Conservation (phyloP, 1,139 yeast species). For the Lodderomyces parapsilosis region DNA sequence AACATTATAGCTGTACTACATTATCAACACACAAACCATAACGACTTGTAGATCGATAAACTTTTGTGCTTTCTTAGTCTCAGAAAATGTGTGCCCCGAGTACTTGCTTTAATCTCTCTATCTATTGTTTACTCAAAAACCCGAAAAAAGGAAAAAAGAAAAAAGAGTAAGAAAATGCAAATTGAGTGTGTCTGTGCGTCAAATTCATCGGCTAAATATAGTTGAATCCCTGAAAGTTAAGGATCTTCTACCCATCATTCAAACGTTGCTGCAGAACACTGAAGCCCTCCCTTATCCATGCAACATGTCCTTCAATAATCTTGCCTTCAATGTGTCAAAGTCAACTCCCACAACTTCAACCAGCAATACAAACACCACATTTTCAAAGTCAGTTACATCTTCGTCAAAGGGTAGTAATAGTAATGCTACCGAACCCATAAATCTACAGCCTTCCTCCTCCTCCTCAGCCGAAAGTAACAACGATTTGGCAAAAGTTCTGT, state of each 20-base stretch:
- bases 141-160: neutral
- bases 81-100: too few relatives aligned
- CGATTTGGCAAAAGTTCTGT: neutral
- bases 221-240: too few relatives aligned
- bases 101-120: constrained; percentile 5
- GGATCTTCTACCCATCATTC: neutral
- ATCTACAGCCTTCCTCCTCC: neutral
- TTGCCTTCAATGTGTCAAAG: constrained; percentile 40
- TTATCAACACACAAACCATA: too few relatives aligned
- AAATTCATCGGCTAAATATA: neutral
- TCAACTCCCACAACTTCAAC: constrained; percentile 48
- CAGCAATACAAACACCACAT: constrained; percentile 32
- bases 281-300: neutral
- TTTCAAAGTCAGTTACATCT: constrained; percentile 18
- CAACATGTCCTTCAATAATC: constrained; percentile 32
- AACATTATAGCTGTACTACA: neutral
- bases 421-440: neutral
- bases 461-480: neutral
- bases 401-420: neutral
- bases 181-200: too few relatives aligned
- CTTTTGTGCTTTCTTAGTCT: too few relatives aligned
- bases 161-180: neutral
- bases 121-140: neutral
- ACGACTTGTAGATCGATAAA: too few relatives aligned
- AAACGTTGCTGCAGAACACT: neutral